Base-by-base conservation (phyloP, 129 eudicot species). In the Silybum marianum region DNA sequence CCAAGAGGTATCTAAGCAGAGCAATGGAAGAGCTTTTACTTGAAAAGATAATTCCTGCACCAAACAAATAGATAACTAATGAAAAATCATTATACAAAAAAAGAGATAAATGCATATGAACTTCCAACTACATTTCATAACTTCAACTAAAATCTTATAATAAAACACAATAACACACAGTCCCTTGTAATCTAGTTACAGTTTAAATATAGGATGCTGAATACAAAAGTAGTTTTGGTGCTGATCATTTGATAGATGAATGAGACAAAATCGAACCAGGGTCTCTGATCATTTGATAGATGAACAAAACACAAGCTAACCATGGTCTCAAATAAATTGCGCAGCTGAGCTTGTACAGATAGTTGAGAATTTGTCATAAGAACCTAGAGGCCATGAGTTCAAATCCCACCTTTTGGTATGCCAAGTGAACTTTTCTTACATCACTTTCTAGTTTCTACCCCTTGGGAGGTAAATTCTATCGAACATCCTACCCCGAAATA, bases 1-100 rank as follows among this genome's bases (percentile, higher is more conserved):
- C 87, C 96, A 81, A 83, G 86, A 76, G 18, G 69, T 74, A 71
- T 80, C 21, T 30, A 28, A 71, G 76, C 78, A 10, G 19, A 75
- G 32, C 26, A 54, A 82, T 34, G 25, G 76, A 39, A 25, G 38
- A 46, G 66, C 78, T 78, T 14, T 48, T 34, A 72, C 63, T 18
- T 11, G 67, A 32, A 62, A 62, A 46, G 13, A 34, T 68, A 71
- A 82, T 72, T 71, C 85, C 93, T 90, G 82, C 72, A 82, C 66
- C 66, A 34, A 73, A 40, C 38, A 83, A 58, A 51, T 10, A 73
- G 13, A 23, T 72, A 19, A 62, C 11, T 78, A 3, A 39, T 1
- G 24, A 71, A 12, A 8, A 10, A 12, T 58, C 30, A 32, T 9
- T 2, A 25, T 30, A 6, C 10, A 10, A 38, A 19, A 14, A 1